These are phyloP conservation scores for Citrullus colocynthis DNA, from an alignment of 306 rosid genomes.

Conservation along the genomic window DNA sequence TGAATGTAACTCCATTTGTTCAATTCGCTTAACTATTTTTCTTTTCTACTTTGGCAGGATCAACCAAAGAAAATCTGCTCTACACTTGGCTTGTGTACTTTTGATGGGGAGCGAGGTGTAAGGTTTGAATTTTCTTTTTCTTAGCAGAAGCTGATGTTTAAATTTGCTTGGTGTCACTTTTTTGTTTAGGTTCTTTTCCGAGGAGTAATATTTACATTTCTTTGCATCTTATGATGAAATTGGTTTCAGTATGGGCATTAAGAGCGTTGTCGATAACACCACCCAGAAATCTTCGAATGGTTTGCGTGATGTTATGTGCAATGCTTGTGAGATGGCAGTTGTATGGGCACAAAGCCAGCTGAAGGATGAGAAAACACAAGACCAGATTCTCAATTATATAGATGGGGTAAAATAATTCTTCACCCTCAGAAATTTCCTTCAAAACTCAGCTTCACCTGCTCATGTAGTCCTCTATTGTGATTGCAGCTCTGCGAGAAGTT, in stretches of 20 bases:
- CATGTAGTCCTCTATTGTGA: neutral
- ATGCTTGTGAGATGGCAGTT: slow-evolving; percentile 55
- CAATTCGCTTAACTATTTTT: neutral
- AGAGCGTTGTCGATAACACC: slow-evolving; percentile 38
- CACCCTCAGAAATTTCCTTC: neutral
- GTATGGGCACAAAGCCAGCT: slow-evolving; percentile 65
- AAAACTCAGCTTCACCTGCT: neutral
- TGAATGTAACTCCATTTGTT: neutral
- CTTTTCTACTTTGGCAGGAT: slow-evolving; percentile 21
- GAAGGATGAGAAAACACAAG: slow-evolving; percentile 39
- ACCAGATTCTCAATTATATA: slow-evolving; percentile 34
- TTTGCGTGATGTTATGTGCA: slow-evolving; percentile 25
- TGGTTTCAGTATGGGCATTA: slow-evolving; percentile 1
- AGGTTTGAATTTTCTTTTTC: slow-evolving; percentile 22
- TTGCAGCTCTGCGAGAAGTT: slow-evolving; percentile 54
- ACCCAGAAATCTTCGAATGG: slow-evolving; percentile 17
- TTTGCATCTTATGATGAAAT: neutral
- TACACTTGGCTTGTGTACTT: slow-evolving; percentile 51
- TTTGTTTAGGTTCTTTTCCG: neutral
- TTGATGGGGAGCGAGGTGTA: slow-evolving; percentile 38
- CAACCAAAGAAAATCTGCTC: slow-evolving; percentile 52
- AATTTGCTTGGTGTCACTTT: neutral
- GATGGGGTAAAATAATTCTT: slow-evolving; percentile 29
- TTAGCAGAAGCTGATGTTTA: neutral
- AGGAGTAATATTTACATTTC: neutral